Conservation (phyloP, 2,329 filamentous ascomycete species). For the Pseudogymnoascus sp. region DNA sequence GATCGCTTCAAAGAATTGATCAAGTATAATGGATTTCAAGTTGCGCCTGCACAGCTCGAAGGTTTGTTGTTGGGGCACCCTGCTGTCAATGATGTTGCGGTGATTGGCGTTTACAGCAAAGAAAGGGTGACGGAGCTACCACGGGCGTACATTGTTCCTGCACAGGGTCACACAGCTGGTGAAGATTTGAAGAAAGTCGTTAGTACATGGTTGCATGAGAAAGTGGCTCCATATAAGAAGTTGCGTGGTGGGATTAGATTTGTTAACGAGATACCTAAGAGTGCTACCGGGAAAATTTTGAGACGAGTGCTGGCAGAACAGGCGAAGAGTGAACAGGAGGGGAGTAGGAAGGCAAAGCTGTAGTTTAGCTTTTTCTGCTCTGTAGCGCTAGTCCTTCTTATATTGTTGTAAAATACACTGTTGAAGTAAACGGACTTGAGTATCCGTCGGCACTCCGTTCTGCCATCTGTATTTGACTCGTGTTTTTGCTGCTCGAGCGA, state of each 20-base stretch:
- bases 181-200: slow-evolving; percentile 28
- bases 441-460: too few species aligned
- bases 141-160: slow-evolving; percentile 33
- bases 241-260: slow-evolving; percentile 32
- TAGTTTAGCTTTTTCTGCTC: too few species aligned
- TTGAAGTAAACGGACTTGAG: too few species aligned
- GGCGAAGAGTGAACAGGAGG: too few species aligned
- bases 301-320: slow-evolving; percentile 23
- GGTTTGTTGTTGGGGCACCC: slow-evolving; percentile 35
- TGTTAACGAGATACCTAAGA: slow-evolving; percentile 32
- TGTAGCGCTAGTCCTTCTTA: too few species aligned
- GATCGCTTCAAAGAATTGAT: slow-evolving; percentile 35
- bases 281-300: slow-evolving; percentile 32
- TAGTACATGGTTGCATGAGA: slow-evolving; percentile 22
- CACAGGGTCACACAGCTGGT: slow-evolving; percentile 21
- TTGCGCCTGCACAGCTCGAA: slow-evolving; percentile 43
- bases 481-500: too few species aligned
- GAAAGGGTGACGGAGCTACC: slow-evolving; percentile 35
- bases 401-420: too few species aligned
- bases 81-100: slow-evolving; percentile 36
- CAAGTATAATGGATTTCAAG: slow-evolving; percentile 43
- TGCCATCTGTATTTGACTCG: too few species aligned
- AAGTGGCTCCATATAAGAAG: slow-evolving; percentile 29
- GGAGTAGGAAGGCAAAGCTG: too few species aligned
- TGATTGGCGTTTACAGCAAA: slow-evolving; percentile 34